Percentiles rank a stretch among this genome's conserved stretches.
phyloP scores from a whole-genome alignment of 2,329 filamentous ascomycete species.

The Ceratocystis harringtonii region DNA sequence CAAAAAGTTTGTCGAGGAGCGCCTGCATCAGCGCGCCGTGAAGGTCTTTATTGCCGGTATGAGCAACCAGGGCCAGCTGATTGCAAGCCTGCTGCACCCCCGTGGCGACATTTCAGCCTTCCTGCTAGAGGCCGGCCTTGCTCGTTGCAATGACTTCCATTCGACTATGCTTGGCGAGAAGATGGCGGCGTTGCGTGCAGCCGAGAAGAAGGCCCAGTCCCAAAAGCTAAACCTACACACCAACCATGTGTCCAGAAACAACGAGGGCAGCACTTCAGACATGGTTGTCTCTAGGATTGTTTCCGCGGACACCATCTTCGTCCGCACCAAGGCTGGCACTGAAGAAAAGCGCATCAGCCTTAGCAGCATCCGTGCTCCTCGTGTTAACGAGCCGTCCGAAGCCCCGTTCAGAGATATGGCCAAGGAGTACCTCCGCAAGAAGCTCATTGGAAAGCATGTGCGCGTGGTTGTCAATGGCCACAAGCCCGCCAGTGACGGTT shows the following conservation, averaged over 20 bases:
- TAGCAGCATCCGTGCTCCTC: slow-evolving; percentile 88
- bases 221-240: slow-evolving; percentile 68
- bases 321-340: slow-evolving; percentile 67
- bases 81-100: slow-evolving; percentile 75
- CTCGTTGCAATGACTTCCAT: slow-evolving; percentile 89
- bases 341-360: slow-evolving; percentile 80
- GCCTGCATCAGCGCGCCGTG: slow-evolving; percentile 74
- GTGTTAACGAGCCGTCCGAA: slow-evolving; percentile 72
- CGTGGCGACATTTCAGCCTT: slow-evolving; percentile 87
- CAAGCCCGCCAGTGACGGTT: slow-evolving; percentile 77
- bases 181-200: slow-evolving; percentile 72
- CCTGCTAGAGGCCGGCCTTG: slow-evolving; percentile 74
- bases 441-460: slow-evolving; percentile 89
- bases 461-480: slow-evolving; percentile 79
- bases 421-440: slow-evolving; percentile 91
- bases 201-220: slow-evolving; percentile 72
- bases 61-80: slow-evolving; percentile 81
- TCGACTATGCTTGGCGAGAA: slow-evolving; percentile 78
- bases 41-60: slow-evolving; percentile 71
- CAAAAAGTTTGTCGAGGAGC: slow-evolving; percentile 69
- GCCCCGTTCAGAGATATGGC: slow-evolving; percentile 81
- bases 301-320: slow-evolving; percentile 74
- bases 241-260: slow-evolving; percentile 47
- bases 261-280: slow-evolving; percentile 42
- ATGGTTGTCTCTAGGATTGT: slow-evolving; percentile 74